phyloP scores from a whole-genome alignment of 306 rosid genomes.

The Argentina anserina region DNA sequence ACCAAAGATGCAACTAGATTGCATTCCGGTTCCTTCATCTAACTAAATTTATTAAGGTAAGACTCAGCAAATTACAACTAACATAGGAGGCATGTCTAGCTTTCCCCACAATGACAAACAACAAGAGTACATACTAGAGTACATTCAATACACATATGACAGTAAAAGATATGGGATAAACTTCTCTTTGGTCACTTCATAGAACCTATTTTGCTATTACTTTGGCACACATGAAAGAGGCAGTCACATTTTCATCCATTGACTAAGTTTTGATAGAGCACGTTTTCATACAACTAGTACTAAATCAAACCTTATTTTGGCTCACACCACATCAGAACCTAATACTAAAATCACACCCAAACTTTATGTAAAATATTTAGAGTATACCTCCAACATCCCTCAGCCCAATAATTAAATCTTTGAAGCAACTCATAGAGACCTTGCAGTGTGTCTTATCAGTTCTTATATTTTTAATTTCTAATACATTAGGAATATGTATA shows the following conservation, averaged over 20 bases:
- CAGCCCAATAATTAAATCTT: not conserved
- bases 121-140: not conserved
- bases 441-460: not conserved
- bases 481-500: not conserved
- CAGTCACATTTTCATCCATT: not conserved
- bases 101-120: not conserved
- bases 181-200: not conserved
- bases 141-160: not conserved
- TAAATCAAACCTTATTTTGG: not conserved
- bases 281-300: not conserved
- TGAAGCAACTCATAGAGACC: not conserved
- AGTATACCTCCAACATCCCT: not conserved
- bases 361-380: not conserved
- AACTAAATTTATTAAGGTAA: not conserved
- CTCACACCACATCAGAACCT: not conserved
- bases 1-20: not conserved
- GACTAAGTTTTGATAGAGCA: not conserved
- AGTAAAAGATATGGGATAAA: not conserved
- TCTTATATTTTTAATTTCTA: not conserved
- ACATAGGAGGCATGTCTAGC: not conserved
- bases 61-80: not conserved
- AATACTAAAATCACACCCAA: not conserved
- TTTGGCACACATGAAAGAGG: not conserved
- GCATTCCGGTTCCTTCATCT: not conserved
- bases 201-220: not conserved